Base-by-base conservation (phyloP, 192 early-diverging fungal genomes). In the Dispira parvispora region DNA sequence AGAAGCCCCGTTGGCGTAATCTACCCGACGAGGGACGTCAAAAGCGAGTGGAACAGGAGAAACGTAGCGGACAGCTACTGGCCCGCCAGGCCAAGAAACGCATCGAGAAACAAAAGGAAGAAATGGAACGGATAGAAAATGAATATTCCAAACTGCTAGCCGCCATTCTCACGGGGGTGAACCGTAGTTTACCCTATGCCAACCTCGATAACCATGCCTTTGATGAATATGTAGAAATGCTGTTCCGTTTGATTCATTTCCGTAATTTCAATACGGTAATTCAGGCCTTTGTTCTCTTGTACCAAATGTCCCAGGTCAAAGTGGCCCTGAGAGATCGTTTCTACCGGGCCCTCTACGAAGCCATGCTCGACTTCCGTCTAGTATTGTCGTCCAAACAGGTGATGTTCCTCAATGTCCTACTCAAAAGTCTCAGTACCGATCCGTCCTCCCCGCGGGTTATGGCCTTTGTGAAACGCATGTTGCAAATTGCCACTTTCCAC, bases 181-280 rank as follows among this genome's bases (percentile, higher is more conserved):
- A 97, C 68, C 91, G 96, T 53, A 89, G 91, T 6, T 88, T 96
- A 71, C 91, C 91, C 28, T 99, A 84, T 63, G 75, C 89, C 26
- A 82, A 90, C 65, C 74, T 96, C 26, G 85, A 88, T 8, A 87
- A 92, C 68, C 69, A 74, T 20, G 75, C 80, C 73, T 88, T 89
- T 67, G 80, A 92, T 47, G 74, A 79, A 49, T 87, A 96, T 67
- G 80, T 94, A 68, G 80, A 90, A 60, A 83, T 86, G n/a, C 75
- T 99, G 28, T 97, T 96, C 84, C 85, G 81, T 27, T 84, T 99
- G 46, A 84, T 86, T 20, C 91, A 96, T 66, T 78, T 85, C 11
- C 85, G 84, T 47, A 90, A 85, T 42, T 99, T 99, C 70, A 91
- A 89, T 72, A 91, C 88, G 5, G 84, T 88, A 18, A 87, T 99